Evolutionary conservation across 2,329 filamentous ascomycete species (phyloP).

Genomic region (Fusarium sp.): DNA sequence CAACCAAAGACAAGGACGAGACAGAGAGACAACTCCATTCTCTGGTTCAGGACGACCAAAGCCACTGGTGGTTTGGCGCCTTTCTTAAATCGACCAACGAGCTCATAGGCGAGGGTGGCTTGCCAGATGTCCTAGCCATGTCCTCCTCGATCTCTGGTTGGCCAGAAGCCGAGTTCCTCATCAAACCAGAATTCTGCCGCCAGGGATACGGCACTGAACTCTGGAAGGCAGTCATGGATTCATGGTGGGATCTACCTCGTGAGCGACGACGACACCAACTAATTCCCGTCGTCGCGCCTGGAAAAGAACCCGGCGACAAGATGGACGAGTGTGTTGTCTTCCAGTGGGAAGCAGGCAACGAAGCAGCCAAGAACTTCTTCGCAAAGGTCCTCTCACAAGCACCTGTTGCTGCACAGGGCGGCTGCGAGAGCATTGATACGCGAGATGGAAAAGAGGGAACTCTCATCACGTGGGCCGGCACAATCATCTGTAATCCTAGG

Average conservation of each 20-base stretch:
- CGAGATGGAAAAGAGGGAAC: slow-evolving; percentile 21
- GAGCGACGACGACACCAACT: slow-evolving; percentile 23
- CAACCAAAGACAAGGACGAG: slow-evolving; percentile 23
- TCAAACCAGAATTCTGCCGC: slow-evolving; percentile 22
- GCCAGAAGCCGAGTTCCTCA: slow-evolving; percentile 30
- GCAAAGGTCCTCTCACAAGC: slow-evolving; percentile 25
- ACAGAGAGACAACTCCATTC: slow-evolving; percentile 11
- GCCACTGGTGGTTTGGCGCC: slow-evolving; percentile 29
- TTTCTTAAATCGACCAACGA: slow-evolving; percentile 26
- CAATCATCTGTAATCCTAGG: slow-evolving; percentile 2
- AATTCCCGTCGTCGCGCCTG: background rate
- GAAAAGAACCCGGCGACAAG: slow-evolving; percentile 19
- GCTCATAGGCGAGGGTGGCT: slow-evolving; percentile 28
- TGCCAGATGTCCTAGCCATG: slow-evolving; percentile 22
- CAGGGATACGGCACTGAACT: slow-evolving; percentile 31
- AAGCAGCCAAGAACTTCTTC: slow-evolving; percentile 16
- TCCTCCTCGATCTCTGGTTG: slow-evolving; percentile 19
- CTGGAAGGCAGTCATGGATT: slow-evolving; percentile 17
- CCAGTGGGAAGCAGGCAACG: slow-evolving; percentile 21
- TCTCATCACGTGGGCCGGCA: slow-evolving; percentile 12
- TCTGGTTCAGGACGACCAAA: slow-evolving; percentile 10
- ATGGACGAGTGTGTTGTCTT: slow-evolving; percentile 21
- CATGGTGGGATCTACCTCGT: slow-evolving; percentile 29
- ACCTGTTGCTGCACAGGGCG: slow-evolving; percentile 9
- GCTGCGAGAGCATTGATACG: slow-evolving; percentile 21